These are phyloP conservation scores for Neonectria faginata DNA, from an alignment of 2,329 filamentous ascomycete genomes.

Conservation along the genomic window DNA sequence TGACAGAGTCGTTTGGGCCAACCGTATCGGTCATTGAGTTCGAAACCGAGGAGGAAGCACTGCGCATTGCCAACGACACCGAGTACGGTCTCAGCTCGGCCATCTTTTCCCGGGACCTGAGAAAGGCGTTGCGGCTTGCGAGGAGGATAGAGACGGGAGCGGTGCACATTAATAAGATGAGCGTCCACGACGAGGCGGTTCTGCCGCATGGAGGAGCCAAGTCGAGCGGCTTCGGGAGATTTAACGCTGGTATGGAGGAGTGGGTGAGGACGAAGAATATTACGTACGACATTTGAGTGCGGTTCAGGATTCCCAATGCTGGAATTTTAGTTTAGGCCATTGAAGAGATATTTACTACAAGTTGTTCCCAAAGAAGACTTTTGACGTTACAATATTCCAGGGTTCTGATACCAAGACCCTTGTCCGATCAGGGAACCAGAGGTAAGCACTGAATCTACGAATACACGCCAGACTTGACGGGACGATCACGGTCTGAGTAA, in stretches of 20 bases:
- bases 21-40: constrained; percentile 75
- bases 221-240: constrained; percentile 28
- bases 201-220: constrained; percentile 30
- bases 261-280: constrained; percentile 28
- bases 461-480: not conserved
- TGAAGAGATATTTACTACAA: not conserved
- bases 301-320: not conserved
- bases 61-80: constrained; percentile 81
- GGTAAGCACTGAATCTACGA: not conserved
- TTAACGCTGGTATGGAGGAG: constrained; percentile 24
- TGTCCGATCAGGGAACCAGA: not conserved
- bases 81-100: constrained; percentile 79
- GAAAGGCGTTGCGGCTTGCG: constrained; percentile 67
- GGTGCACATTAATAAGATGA: constrained; percentile 49
- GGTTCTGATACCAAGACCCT: not conserved
- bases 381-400: not conserved
- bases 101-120: constrained; percentile 77
- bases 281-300: constrained; percentile 16
- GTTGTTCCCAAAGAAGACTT: not conserved
- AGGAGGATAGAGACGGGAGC: constrained; percentile 72
- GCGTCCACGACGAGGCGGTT: constrained; percentile 27
- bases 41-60: constrained; percentile 74
- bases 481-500: not conserved
- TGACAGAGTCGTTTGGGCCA: constrained; percentile 81
- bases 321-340: not conserved